A percentile compares a stretch with the other conserved stretches of the same genome.
These are phyloP conservation scores for Rutstroemia sp. DNA, from an alignment of 2,329 filamentous ascomycete genomes.

Conservation along the genomic window DNA sequence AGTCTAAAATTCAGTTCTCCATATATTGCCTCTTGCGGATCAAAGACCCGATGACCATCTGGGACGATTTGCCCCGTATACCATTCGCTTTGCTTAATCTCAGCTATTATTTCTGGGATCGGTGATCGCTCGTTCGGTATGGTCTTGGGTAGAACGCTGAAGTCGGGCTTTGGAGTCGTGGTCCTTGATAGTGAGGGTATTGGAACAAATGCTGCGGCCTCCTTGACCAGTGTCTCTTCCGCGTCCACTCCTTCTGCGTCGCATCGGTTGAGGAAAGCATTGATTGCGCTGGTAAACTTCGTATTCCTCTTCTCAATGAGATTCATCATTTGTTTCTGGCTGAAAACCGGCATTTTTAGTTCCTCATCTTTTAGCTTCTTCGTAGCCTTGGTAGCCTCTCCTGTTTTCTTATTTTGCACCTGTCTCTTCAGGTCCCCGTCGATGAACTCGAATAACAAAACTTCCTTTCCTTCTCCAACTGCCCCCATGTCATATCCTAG, in stretches of 20 bases:
- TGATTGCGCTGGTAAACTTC: slow-evolving; percentile 73
- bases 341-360: slow-evolving; percentile 85
- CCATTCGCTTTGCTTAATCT: slow-evolving; percentile 77
- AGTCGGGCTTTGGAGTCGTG: slow-evolving; percentile 27
- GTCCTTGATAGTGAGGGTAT: slow-evolving; percentile 40
- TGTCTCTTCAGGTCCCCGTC: slow-evolving; percentile 86
- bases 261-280: slow-evolving; percentile 70
- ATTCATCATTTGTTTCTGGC: slow-evolving; percentile 83
- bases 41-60: slow-evolving; percentile 85
- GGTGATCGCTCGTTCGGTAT: slow-evolving; percentile 76
- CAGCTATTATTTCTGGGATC: slow-evolving; percentile 77
- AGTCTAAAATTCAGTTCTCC: slow-evolving; percentile 80
- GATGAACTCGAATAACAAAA: slow-evolving; percentile 85
- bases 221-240: slow-evolving; percentile 52
- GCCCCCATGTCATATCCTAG: slow-evolving; percentile 29
- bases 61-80: slow-evolving; percentile 91
- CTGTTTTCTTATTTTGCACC: slow-evolving; percentile 63
- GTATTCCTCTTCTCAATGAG: slow-evolving; percentile 84
- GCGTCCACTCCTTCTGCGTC: slow-evolving; percentile 58
- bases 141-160: slow-evolving; percentile 50
- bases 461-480: slow-evolving; percentile 47
- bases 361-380: slow-evolving; percentile 68
- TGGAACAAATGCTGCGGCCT: slow-evolving; percentile 56
- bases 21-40: slow-evolving; percentile 72
- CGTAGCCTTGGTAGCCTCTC: slow-evolving; percentile 60